Evolutionary conservation across 768 basidiomycete species (phyloP), one percentile per base, ranked within the genome.

Genomic region (Xerocomus potaroensis): DNA sequence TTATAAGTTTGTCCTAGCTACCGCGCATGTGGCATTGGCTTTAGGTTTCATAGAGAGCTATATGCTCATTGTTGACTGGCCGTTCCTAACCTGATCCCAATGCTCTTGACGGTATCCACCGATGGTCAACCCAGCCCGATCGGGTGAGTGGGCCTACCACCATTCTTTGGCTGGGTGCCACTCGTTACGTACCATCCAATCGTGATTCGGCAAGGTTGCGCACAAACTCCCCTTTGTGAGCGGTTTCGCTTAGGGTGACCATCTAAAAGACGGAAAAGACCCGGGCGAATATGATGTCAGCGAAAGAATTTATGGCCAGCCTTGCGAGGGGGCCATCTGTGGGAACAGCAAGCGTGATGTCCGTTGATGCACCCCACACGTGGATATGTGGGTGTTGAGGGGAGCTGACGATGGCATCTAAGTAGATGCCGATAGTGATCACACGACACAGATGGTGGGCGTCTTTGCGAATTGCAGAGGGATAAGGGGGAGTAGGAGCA

Each of bases 371-470:
- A 5, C 80, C 34, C 69, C 68, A 5, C 62, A 73, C 35, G 68
- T 72, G 23, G 70, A 78, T 55, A 80, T 83, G 63, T 85, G 82
- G 83, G 63, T 71, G 35, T 62, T 83, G 43, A 79, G 79, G n/a
- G n/a, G n/a, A n/a, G n/a, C n/a, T n/a, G n/a, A n/a, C n/a, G n/a
- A n/a, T n/a, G n/a, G n/a, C n/a, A n/a, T n/a, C n/a, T n/a, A n/a
- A n/a, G n/a, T n/a, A n/a, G n/a, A n/a, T n/a, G n/a, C n/a, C n/a
- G n/a, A n/a, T 27, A 27, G 26, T 27, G 10, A 10, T 27, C 26
- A 27, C 26, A 27, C 26, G 26, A 27, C 26, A n/a, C n/a, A n/a
- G n/a, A n/a, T n/a, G n/a, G n/a, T n/a, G n/a, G n/a, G n/a, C n/a
- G n/a, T n/a, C n/a, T n/a, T n/a, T n/a, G n/a, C n/a, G n/a, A n/a